Evolutionary conservation across 2,329 filamentous ascomycete species (phyloP).

Genomic region (Trichoderma polysporum): DNA sequence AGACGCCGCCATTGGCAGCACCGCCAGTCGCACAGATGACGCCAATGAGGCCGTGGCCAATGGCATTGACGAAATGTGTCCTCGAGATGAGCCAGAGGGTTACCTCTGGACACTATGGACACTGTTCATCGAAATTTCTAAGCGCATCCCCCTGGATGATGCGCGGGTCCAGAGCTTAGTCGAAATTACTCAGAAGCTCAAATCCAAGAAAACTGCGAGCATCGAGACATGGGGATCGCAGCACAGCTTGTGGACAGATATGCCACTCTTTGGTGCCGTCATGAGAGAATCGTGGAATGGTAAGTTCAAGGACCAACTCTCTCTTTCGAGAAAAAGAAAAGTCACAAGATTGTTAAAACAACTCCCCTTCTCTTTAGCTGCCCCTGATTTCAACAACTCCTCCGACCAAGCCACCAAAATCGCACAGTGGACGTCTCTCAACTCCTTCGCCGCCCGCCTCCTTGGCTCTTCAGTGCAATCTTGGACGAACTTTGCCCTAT

Average conservation of each 20-base stretch:
- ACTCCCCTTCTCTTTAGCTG: slow-evolving; percentile 22
- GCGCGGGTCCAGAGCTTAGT: slow-evolving; percentile 29
- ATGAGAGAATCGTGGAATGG: slow-evolving; percentile 35
- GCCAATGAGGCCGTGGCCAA: slow-evolving; percentile 27
- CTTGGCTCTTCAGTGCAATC: slow-evolving; percentile 26
- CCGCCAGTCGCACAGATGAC: slow-evolving; percentile 15
- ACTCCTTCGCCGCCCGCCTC: slow-evolving; percentile 36
- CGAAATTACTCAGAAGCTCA: slow-evolving; percentile 26
- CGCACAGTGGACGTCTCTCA: slow-evolving; percentile 33
- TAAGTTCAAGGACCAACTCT: slow-evolving; percentile 22
- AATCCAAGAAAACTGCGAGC: slow-evolving; percentile 26
- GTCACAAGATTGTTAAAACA: neutral
- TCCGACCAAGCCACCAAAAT: slow-evolving; percentile 26
- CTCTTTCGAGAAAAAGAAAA: neutral
- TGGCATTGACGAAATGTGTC: slow-evolving; percentile 31
- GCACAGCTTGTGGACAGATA: slow-evolving; percentile 31
- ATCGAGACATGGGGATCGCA: slow-evolving; percentile 32
- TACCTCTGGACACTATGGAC: slow-evolving; percentile 35
- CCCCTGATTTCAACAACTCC: slow-evolving; percentile 28
- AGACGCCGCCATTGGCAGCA: slow-evolving; percentile 28
- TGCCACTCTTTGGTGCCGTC: slow-evolving; percentile 33
- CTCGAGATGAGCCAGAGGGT: slow-evolving; percentile 24
- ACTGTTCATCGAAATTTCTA: slow-evolving; percentile 28
- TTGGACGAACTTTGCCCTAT: slow-evolving; percentile 33
- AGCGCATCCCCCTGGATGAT: slow-evolving; percentile 31